These are phyloP conservation scores for Penicillium simplicissimum DNA, from an alignment of 495 filamentous ascomycete genomes.

Conservation along the genomic window DNA sequence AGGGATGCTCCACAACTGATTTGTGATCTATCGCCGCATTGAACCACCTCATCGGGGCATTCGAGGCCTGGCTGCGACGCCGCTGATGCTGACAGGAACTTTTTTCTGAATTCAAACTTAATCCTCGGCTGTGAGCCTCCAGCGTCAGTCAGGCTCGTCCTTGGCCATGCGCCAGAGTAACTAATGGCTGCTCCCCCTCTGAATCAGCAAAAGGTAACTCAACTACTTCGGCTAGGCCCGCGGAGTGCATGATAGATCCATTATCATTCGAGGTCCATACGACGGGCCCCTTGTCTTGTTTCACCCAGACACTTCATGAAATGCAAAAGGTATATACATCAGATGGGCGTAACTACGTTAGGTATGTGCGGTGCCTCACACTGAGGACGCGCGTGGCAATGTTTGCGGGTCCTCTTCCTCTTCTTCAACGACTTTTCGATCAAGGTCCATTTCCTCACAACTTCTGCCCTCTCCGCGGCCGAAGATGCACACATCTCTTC, in stretches of 20 bases:
- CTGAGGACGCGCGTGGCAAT: neutral
- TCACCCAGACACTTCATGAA: neutral
- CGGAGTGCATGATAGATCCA: too few relatives aligned
- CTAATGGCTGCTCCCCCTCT: too few relatives aligned
- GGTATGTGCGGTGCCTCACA: neutral
- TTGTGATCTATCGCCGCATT: neutral
- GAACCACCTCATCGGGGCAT: neutral
- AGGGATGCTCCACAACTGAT: neutral
- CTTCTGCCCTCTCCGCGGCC: conserved; percentile 19
- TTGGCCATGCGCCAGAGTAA: too few relatives aligned
- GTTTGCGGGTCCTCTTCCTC: neutral
- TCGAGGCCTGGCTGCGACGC: too few relatives aligned
- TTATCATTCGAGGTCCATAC: too few relatives aligned
- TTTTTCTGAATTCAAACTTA: too few relatives aligned
- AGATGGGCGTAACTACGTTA: neutral
- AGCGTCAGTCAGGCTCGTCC: too few relatives aligned
- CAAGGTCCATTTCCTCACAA: conserved; percentile 21
- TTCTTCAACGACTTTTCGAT: conserved; percentile 17
- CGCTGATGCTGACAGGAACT: too few relatives aligned
- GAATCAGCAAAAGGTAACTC: too few relatives aligned
- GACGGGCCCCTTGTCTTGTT: too few relatives aligned
- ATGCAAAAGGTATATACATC: neutral
- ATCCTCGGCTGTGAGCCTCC: too few relatives aligned
- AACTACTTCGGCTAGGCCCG: too few relatives aligned
- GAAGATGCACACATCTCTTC: conserved; percentile 28